Evolutionary conservation across 495 filamentous ascomycete species (phyloP).

Genomic region (Diplogelasinospora grovesii): DNA sequence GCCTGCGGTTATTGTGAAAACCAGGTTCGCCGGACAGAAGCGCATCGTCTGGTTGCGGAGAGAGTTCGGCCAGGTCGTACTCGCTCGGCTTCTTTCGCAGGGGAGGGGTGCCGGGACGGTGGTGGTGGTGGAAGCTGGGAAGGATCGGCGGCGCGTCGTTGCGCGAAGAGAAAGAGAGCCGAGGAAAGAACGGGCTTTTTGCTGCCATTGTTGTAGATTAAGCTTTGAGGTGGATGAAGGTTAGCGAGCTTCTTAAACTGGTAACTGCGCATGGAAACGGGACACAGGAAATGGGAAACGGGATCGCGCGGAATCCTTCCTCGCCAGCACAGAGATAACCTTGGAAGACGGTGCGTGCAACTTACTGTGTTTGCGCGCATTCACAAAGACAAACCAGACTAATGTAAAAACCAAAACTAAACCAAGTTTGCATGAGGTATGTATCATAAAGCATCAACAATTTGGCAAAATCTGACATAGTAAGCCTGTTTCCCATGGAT

Average conservation of each 20-base stretch:
- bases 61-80: slow-evolving; percentile 36
- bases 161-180: slow-evolving; percentile 19
- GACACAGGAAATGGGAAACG: not conserved
- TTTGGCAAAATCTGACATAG: too few species aligned
- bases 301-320: too few species aligned
- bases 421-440: too few species aligned
- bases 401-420: too few species aligned
- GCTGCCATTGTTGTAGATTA: slow-evolving; percentile 12
- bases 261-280: not conserved
- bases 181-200: slow-evolving; percentile 22
- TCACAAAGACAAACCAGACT: too few species aligned
- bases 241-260: not conserved
- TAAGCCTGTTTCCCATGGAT: too few species aligned
- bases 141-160: slow-evolving; percentile 20
- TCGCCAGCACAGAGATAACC: too few species aligned
- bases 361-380: too few species aligned
- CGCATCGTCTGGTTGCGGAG: slow-evolving; percentile 32
- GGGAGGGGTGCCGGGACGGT: slow-evolving; percentile 13
- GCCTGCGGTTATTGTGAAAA: too few species aligned
- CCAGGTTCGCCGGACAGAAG: slow-evolving; percentile 19
- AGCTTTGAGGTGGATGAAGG: not conserved
- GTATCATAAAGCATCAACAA: not conserved
- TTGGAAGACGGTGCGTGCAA: too few species aligned
- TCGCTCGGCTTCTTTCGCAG: slow-evolving; percentile 32
- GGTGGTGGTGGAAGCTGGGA: too few species aligned